Base-by-base conservation (phyloP, 345 rosid species). In the Hibiscus tridactylites region DNA sequence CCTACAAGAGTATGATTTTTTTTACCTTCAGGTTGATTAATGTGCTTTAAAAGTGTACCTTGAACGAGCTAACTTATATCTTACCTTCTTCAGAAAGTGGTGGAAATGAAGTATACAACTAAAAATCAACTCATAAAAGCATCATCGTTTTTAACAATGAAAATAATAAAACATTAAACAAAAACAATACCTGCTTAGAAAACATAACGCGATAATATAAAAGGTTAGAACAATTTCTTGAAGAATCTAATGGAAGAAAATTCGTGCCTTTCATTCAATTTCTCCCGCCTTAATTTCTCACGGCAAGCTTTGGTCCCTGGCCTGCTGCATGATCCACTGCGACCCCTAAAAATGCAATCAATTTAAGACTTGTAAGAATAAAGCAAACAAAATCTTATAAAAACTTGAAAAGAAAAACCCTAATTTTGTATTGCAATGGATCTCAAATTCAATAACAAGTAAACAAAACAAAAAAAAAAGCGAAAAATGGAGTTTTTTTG, bases 241-340 rank as follows among this genome's bases (percentile, higher is more conserved):
- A 64, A 68, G 65, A 35, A 33, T 46, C 29, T 12, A 54, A 56
- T 26, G 16, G n/a, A 9, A 64, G n/a, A 59, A 9, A 54, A 73
- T 57, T 21, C 78, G 63, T 75, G 82, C 98, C 81, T 90, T 76
- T 91, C 95, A 61, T 94, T 94, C 72, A 94, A 81, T 79, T 74
- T 82, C 79, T 94, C 96, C 79, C 98, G 85, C 62, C 97, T 91
- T 88, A 86, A 75, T 79, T 87, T 90, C 85, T 91, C 98, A 21
- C 97, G 91, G 75, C 96, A 84, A 9, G 97, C 98, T 81, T 91
- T 94, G 19, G 84, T 75, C 75, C 84, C 78, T 5, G 81, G 73
- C 64, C 68, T 78, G 74, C 81, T 56, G 63, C 85, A 77, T 8
- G 84, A 70, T 49, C 70, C 75, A 69, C 42, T 70, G 5, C 76